These are phyloP conservation scores for Pseudozyma pruni DNA, from an alignment of 1,284 basidiomycete genomes.

Conservation along the genomic window DNA sequence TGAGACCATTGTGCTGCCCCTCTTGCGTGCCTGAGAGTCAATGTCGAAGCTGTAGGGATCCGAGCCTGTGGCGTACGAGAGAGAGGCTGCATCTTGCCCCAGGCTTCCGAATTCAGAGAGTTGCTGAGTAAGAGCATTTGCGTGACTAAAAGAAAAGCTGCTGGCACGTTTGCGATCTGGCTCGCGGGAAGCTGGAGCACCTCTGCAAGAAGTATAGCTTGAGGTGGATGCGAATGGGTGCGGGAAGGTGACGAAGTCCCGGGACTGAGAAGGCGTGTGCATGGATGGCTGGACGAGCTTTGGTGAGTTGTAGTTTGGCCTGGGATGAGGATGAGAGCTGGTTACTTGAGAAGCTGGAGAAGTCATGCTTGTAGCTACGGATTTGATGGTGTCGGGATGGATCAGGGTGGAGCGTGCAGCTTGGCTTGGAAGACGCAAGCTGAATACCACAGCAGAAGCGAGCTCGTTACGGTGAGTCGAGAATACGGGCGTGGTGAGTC, in stretches of 20 bases:
- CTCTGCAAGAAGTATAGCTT: neutral
- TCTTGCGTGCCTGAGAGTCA: neutral
- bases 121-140: neutral
- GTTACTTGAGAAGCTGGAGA: conserved; percentile 13
- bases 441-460: too few relatives aligned
- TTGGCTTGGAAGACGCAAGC: too few relatives aligned
- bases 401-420: neutral
- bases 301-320: conserved; percentile 34
- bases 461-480: too few relatives aligned
- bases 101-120: conserved; percentile 9
- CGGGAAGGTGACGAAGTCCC: neutral
- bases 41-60: neutral
- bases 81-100: neutral
- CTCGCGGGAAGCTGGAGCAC: neutral
- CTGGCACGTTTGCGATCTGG: neutral
- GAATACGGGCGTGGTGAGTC: too few relatives aligned
- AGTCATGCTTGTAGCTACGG: too few relatives aligned
- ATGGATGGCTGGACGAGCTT: conserved; percentile 22
- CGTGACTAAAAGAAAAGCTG: neutral
- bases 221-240: conserved; percentile 10
- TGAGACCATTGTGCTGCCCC: conserved; percentile 17
- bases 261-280: conserved; percentile 1
- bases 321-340: conserved; percentile 21
- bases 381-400: neutral
- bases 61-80: neutral